These are phyloP conservation scores for Hortiboletus flavorubellus DNA, from an alignment of 768 basidiomycete species.

Conservation along the genomic window DNA sequence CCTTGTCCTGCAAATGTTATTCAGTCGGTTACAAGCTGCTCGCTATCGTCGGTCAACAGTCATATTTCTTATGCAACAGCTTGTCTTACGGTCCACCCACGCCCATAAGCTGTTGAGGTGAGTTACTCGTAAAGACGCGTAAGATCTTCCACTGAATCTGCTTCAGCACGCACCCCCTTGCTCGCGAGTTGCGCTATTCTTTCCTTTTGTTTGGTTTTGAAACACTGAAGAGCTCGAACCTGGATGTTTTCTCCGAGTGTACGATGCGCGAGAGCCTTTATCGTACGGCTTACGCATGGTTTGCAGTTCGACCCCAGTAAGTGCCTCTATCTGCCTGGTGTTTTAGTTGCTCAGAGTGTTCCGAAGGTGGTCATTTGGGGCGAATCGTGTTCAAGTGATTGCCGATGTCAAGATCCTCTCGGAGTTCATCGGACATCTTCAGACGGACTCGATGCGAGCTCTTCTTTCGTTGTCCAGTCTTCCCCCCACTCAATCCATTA, in stretches of 20 bases:
- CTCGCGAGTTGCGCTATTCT: conserved; percentile 86
- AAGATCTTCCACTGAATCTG: neutral
- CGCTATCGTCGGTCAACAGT: conserved; percentile 82
- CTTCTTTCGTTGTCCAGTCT: conserved; percentile 59
- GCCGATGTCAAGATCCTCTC: conserved; percentile 84
- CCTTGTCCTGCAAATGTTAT: conserved; percentile 80
- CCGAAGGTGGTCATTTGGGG: conserved; percentile 92
- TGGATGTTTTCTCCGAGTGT: conserved; percentile 82
- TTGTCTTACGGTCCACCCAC: conserved; percentile 78
- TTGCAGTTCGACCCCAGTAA: conserved; percentile 88
- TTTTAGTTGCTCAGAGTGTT: neutral
- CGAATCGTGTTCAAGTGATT: conserved; percentile 85
- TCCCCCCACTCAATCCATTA: conserved; percentile 45
- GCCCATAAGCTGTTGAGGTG: conserved; percentile 77
- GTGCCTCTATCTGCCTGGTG: conserved; percentile 25
- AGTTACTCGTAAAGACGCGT: conserved; percentile 3
- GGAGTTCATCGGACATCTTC: conserved; percentile 77
- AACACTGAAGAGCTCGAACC: conserved; percentile 78
- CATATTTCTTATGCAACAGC: conserved; percentile 78
- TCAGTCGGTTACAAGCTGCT: conserved; percentile 91
- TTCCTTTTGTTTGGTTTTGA: conserved; percentile 93
- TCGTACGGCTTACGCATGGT: conserved; percentile 84
- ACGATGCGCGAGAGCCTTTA: conserved; percentile 74
- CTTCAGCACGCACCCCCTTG: conserved; percentile 82
- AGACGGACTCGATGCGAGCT: conserved; percentile 67